phyloP scores from a whole-genome alignment of 768 basidiomycete genomes.

The Hysterangium stoloniferum region DNA sequence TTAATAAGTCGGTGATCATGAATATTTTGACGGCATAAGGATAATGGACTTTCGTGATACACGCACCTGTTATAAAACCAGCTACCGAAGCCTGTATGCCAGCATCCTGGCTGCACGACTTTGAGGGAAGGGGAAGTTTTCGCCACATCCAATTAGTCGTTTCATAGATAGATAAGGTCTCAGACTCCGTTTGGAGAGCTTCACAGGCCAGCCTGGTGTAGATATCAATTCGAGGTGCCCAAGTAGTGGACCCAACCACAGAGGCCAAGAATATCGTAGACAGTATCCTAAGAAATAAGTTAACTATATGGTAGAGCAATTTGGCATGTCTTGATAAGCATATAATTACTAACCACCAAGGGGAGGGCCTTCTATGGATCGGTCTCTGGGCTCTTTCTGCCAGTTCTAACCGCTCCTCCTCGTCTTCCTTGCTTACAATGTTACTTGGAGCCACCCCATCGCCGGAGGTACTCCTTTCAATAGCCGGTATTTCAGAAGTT shows the following conservation, averaged over 20 bases:
- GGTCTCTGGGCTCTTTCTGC: constrained; percentile 25
- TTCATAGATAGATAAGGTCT: neutral
- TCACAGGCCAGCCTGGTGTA: constrained; percentile 68
- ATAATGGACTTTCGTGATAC: neutral
- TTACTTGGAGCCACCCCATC: too few relatives aligned
- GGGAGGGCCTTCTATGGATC: constrained; percentile 73
- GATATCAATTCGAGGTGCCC: constrained; percentile 67
- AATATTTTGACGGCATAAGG: neutral
- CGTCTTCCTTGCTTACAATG: too few relatives aligned
- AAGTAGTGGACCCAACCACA: constrained; percentile 45
- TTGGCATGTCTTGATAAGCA: neutral
- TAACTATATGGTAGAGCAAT: neutral
- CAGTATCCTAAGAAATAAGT: constrained; percentile 43
- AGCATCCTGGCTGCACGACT: constrained; percentile 57
- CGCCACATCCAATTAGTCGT: neutral
- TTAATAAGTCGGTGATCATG: neutral
- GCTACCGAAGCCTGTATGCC: constrained; percentile 67
- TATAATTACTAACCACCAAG: constrained; percentile 50
- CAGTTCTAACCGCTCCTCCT: constrained; percentile 2
- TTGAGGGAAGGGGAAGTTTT: constrained; percentile 10
- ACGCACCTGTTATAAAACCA: constrained; percentile 52
- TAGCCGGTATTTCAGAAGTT: too few relatives aligned
- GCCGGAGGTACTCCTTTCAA: too few relatives aligned
- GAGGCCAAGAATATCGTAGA: constrained; percentile 44
- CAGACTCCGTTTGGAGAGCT: constrained; percentile 48